Evolutionary conservation across 2,329 filamentous ascomycete species (phyloP).

Genomic region (Escovopsis sp.): DNA sequence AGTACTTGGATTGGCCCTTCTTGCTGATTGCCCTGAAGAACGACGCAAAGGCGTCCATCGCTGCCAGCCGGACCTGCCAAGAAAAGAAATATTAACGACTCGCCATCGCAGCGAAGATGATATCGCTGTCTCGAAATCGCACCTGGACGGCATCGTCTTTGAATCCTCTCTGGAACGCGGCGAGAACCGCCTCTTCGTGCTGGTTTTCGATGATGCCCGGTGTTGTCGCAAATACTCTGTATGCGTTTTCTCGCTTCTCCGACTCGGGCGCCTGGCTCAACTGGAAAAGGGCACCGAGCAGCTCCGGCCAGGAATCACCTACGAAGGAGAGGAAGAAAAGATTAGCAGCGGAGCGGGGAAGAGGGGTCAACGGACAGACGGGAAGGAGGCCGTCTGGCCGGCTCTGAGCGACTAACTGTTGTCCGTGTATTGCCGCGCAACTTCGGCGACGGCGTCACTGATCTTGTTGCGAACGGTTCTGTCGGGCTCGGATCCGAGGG

Average conservation of each 20-base stretch:
- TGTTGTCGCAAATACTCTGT: slow-evolving; percentile 88
- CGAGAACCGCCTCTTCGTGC: slow-evolving; percentile 78
- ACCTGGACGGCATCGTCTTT: slow-evolving; percentile 73
- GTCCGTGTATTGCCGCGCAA: slow-evolving; percentile 89
- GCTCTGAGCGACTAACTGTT: slow-evolving; percentile 45
- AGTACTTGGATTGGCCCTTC: slow-evolving; percentile 82
- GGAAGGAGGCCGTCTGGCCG: background rate
- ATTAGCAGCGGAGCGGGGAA: slow-evolving; percentile 9
- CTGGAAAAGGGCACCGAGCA: slow-evolving; percentile 73
- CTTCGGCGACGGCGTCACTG: slow-evolving; percentile 90
- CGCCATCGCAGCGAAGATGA: background rate
- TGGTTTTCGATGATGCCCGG: slow-evolving; percentile 93
- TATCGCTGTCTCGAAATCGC: slow-evolving; percentile 17
- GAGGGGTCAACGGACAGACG: background rate
- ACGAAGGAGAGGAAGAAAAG: slow-evolving; percentile 5
- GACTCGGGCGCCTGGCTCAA: slow-evolving; percentile 75
- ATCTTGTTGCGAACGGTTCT: slow-evolving; percentile 81
- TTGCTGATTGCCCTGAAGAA: slow-evolving; percentile 89
- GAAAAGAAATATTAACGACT: slow-evolving; percentile 1
- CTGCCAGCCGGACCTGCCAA: slow-evolving; percentile 66
- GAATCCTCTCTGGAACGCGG: slow-evolving; percentile 83
- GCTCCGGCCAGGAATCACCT: slow-evolving; percentile 82
- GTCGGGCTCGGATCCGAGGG: slow-evolving; percentile 57
- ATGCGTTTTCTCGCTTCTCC: slow-evolving; percentile 80
- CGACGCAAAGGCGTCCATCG: slow-evolving; percentile 91